Base-by-base conservation (phyloP, 352 stramenopile species). In the Phytophthora nicotianae region DNA sequence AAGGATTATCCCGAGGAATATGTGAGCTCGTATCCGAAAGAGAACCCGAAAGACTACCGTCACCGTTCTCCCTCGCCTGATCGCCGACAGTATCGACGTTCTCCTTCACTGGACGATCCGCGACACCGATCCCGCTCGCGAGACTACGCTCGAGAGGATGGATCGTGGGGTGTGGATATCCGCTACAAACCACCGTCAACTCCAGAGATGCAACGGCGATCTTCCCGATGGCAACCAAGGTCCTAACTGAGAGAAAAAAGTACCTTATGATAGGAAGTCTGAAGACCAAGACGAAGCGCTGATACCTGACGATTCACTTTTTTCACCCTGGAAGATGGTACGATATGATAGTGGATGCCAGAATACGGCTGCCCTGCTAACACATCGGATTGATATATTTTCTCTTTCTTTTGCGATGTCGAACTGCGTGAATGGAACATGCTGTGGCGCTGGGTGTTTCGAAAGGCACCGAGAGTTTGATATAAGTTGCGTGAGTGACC, bases 161-260 rank as follows among this genome's bases (percentile, higher is more conserved):
- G n/a, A 11, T 41, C 55, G 55, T 67, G 50, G 53, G 55, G 20
- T 5, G 54, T 19, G 23, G 59, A 72, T 10, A 49, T 40, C 46
- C 68, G 50, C 49, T 56, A 50, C 17, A 67, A 67, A 43, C 43
- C 33, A 52, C 32, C 10, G 38, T 23, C 53, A 7, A 48, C 51
- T 19, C 50, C 57, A 20, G 64, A 74, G 33, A 74, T 71, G 29
- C 55, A 65, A 45, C 70, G 40, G 4, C 60, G 70, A 50, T 58
- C 60, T 5, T 67, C 70, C 9, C 65, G 70, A 58, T 77, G 70
- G 70, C 55, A 77, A 50, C 53, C 60, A 38, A 52, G 61, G n/a
- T 54, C 54, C 26, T 77, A 65, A 75, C 32, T 38, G 10, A 2
- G 32, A 33, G 29, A 3, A 9, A 37, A 53, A 35, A 11, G 29